Percentiles rank a stretch among this genome's conserved stretches.
These are phyloP conservation scores for Neonectria faginata DNA, from an alignment of 2,329 filamentous ascomycete species.

Conservation along the genomic window DNA sequence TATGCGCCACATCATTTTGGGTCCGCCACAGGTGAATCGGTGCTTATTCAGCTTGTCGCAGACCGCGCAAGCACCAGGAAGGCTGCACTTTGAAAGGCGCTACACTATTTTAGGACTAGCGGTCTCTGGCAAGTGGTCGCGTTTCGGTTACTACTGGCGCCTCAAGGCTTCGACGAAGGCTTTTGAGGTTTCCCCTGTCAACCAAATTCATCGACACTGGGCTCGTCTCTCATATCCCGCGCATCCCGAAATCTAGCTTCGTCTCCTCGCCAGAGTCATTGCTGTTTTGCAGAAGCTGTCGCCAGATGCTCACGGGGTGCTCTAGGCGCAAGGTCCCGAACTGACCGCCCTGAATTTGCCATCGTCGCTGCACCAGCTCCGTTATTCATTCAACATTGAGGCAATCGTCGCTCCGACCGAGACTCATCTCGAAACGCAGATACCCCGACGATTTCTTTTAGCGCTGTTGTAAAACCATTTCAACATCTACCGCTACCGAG, in stretches of 20 bases:
- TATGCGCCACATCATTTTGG: background rate
- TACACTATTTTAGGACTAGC: constrained; percentile 9
- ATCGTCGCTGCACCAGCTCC: constrained; percentile 37
- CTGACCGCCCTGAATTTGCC: constrained; percentile 48
- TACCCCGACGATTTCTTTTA: background rate
- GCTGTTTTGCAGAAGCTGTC: constrained; percentile 39
- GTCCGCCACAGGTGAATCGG: constrained; percentile 8
- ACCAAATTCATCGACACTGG: constrained; percentile 45
- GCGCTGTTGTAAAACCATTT: constrained; percentile 6
- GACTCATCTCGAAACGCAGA: constrained; percentile 23
- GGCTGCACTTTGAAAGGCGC: background rate
- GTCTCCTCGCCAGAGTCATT: constrained; percentile 34
- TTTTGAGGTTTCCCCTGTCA: constrained; percentile 35
- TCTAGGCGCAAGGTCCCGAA: constrained; percentile 48
- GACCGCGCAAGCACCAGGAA: constrained; percentile 8
- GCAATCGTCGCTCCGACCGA: constrained; percentile 21
- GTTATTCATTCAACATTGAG: constrained; percentile 35
- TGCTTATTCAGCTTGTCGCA: constrained; percentile 23
- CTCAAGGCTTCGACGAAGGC: constrained; percentile 39
- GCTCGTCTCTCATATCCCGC: constrained; percentile 35
- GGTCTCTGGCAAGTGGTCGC: constrained; percentile 27
- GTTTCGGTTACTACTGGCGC: constrained; percentile 38
- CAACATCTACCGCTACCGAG: constrained; percentile 9
- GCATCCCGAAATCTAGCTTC: constrained; percentile 32
- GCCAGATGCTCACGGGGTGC: constrained; percentile 50